phyloP scores from a whole-genome alignment of 768 basidiomycete genomes.

The Leucogyrophana mollusca region DNA sequence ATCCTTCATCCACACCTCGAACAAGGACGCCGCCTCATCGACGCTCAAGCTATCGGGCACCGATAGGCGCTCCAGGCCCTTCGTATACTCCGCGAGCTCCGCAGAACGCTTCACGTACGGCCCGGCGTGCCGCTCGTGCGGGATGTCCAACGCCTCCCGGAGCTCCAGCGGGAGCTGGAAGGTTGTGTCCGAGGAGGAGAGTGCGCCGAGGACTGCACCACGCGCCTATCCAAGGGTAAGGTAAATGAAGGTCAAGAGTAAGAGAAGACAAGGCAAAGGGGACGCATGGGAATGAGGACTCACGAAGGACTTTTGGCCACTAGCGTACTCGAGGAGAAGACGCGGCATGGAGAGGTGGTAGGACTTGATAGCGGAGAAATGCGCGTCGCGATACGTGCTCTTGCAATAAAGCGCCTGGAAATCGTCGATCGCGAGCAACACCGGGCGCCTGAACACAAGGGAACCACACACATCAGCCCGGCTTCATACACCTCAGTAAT shows the following conservation, averaged over 20 bases:
- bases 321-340: conserved; percentile 72
- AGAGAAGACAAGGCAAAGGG: neutral
- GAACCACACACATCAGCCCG: too few species aligned
- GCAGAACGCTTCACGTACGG: conserved; percentile 57
- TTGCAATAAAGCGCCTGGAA: conserved; percentile 76
- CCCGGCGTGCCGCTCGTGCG: conserved; percentile 39
- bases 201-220: conserved; percentile 72
- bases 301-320: conserved; percentile 69
- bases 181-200: conserved; percentile 58
- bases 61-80: conserved; percentile 48
- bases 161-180: conserved; percentile 66
- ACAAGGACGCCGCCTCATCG: conserved; percentile 70
- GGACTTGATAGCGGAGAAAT: conserved; percentile 63
- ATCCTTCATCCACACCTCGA: conserved; percentile 74
- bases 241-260: neutral
- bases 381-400: conserved; percentile 71
- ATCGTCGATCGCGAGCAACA: conserved; percentile 85
- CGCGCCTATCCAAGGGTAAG: conserved; percentile 41
- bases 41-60: conserved; percentile 60
- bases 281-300: conserved; percentile 28
- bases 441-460: conserved; percentile 69
- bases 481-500: too few species aligned
- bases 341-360: conserved; percentile 81
- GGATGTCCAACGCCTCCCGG: conserved; percentile 53
- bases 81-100: conserved; percentile 49